Evolutionary conservation across 345 rosid species (phyloP).

Genomic region (Salix brachista): DNA sequence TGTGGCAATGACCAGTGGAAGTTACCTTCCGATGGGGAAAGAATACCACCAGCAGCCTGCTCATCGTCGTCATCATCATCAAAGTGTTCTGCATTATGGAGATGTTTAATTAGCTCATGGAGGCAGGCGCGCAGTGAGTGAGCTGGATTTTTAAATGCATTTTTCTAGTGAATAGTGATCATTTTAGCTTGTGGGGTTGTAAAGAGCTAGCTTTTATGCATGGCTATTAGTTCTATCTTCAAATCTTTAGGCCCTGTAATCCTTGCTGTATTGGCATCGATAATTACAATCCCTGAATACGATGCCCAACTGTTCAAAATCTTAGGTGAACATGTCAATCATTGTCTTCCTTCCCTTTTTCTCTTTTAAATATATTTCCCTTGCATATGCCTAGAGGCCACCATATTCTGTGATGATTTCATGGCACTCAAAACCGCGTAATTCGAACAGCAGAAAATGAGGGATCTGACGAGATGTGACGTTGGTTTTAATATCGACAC

Average conservation of each 20-base stretch:
- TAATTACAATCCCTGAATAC: slow-evolving; percentile 9
- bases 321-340: slow-evolving; percentile 6
- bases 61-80: background rate
- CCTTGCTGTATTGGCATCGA: slow-evolving; percentile 5
- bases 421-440: slow-evolving; percentile 10
- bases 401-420: slow-evolving; percentile 8
- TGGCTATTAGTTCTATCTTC: background rate
- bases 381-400: background rate
- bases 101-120: slow-evolving; percentile 14
- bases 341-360: background rate
- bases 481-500: background rate
- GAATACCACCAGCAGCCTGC: slow-evolving; percentile 10
- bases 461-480: slow-evolving; percentile 7
- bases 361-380: background rate
- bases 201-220: slow-evolving; percentile 7
- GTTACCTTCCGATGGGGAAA: slow-evolving; percentile 25
- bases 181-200: slow-evolving; percentile 3
- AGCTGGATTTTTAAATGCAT: background rate
- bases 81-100: slow-evolving; percentile 18
- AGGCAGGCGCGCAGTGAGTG: background rate
- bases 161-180: background rate
- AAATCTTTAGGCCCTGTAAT: slow-evolving; percentile 4
- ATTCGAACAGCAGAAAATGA: slow-evolving; percentile 12
- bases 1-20: slow-evolving; percentile 29
- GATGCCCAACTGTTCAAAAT: slow-evolving; percentile 6